phyloP scores from a whole-genome alignment of 345 rosid species.

The Citrus mangshanensis region DNA sequence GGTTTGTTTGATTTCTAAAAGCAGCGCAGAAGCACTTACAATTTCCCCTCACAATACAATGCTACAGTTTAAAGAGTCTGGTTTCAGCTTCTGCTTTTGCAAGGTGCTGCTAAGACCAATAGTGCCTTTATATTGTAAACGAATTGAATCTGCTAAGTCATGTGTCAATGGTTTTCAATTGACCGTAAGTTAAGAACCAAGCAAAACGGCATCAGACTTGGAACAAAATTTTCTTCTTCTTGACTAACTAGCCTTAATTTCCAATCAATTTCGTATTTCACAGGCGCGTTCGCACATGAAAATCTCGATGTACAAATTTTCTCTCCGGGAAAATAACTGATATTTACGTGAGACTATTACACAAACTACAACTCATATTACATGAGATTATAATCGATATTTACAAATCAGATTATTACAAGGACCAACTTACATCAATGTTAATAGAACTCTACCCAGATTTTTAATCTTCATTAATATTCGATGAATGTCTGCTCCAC shows the following conservation, averaged over 20 bases:
- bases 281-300: neutral
- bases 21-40: neutral
- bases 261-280: neutral
- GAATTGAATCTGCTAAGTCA: neutral
- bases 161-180: neutral
- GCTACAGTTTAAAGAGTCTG: neutral
- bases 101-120: neutral
- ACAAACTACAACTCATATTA: too few relatives aligned
- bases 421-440: fast-evolving
- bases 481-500: fast-evolving
- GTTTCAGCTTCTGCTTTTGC: neutral
- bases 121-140: neutral
- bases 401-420: fast-evolving
- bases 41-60: neutral
- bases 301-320: too few relatives aligned
- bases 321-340: too few relatives aligned
- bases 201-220: neutral
- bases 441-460: fast-evolving
- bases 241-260: neutral
- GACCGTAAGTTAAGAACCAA: neutral
- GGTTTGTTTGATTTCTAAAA: neutral
- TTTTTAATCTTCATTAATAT: too few relatives aligned
- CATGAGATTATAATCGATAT: too few relatives aligned
- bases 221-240: neutral
- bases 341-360: too few relatives aligned